These are phyloP conservation scores for Nevesoporus exiguus DNA, from an alignment of 768 basidiomycete genomes.

Conservation along the genomic window DNA sequence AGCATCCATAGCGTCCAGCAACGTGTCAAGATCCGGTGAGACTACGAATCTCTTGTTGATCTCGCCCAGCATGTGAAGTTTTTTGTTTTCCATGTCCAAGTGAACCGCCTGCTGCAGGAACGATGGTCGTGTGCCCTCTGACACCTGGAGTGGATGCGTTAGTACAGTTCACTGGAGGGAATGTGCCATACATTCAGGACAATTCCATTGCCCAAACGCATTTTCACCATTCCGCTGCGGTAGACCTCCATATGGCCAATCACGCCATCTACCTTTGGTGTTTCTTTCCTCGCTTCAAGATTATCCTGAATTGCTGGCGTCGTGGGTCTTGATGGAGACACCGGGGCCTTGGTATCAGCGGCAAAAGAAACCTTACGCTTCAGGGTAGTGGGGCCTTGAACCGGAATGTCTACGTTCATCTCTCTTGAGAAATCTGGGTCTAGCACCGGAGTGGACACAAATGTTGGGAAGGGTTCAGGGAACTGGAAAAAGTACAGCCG, in stretches of 20 bases:
- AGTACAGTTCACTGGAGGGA: background rate
- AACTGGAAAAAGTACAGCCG: slow-evolving; percentile 89
- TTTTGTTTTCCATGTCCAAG: slow-evolving; percentile 57
- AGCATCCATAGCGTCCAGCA: slow-evolving; percentile 63
- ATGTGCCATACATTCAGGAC: slow-evolving; percentile 64
- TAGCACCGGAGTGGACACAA: slow-evolving; percentile 40
- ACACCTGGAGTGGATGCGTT: slow-evolving; percentile 49
- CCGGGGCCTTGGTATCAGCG: slow-evolving; percentile 52
- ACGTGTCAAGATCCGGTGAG: slow-evolving; percentile 76
- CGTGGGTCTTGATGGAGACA: slow-evolving; percentile 25
- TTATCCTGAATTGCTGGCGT: slow-evolving; percentile 18
- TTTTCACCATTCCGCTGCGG: slow-evolving; percentile 80
- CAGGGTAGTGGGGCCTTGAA: slow-evolving; percentile 24
- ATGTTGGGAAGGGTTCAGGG: slow-evolving; percentile 78
- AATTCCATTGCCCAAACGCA: slow-evolving; percentile 78
- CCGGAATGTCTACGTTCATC: slow-evolving; percentile 34
- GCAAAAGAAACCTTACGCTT: slow-evolving; percentile 61
- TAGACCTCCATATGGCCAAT: slow-evolving; percentile 86
- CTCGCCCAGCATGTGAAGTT: slow-evolving; percentile 75
- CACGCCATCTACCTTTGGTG: slow-evolving; percentile 59
- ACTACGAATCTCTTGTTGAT: slow-evolving; percentile 81
- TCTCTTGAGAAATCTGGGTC: slow-evolving; percentile 27
- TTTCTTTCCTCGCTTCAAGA: slow-evolving; percentile 27
- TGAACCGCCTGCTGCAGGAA: slow-evolving; percentile 87
- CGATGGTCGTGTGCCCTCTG: slow-evolving; percentile 76